phyloP scores from a whole-genome alignment of 2,329 filamentous ascomycete genomes.

The Penicillium aurantiogriseum region DNA sequence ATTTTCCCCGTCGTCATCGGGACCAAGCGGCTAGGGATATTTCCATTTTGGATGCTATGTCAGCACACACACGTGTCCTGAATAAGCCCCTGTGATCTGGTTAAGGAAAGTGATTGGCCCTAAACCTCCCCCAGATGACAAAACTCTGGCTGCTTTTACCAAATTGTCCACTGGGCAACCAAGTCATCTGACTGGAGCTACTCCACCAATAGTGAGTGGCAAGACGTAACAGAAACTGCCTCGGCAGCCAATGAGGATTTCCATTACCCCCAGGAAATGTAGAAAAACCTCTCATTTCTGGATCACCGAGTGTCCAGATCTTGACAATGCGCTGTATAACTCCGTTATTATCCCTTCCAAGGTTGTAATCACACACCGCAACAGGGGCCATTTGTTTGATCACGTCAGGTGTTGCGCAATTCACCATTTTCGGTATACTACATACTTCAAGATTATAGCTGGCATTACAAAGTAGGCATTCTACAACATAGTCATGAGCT shows the following conservation, averaged over 20 bases:
- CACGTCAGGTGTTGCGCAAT: constrained; percentile 3
- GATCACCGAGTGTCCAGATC: constrained; percentile 16
- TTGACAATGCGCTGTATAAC: background rate
- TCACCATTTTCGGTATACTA: background rate
- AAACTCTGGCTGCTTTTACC: constrained; percentile 18
- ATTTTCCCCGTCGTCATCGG: constrained; percentile 12
- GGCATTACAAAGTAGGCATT: background rate
- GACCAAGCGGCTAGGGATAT: constrained; percentile 8
- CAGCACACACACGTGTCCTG: constrained; percentile 9
- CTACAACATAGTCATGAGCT: too few relatives aligned
- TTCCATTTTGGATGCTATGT: constrained; percentile 6
- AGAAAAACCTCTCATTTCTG: constrained; percentile 17
- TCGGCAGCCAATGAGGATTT: constrained; percentile 33
- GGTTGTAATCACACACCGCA: constrained; percentile 3
- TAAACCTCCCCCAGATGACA: background rate
- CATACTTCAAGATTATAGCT: too few relatives aligned
- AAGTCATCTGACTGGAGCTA: constrained; percentile 35
- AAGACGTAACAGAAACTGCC: constrained; percentile 42
- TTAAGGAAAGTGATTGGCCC: background rate
- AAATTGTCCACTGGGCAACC: constrained; percentile 1
- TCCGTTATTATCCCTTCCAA: constrained; percentile 2
- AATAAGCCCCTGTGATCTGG: constrained; percentile 6
- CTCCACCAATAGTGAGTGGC: constrained; percentile 20
- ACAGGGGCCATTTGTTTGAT: background rate
- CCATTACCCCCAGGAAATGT: constrained; percentile 28